Percentiles rank a stretch among this genome's conserved stretches.
These are phyloP conservation scores for Clarireedia homoeocarpa DNA, from an alignment of 2,329 filamentous ascomycete genomes.

Conservation along the genomic window DNA sequence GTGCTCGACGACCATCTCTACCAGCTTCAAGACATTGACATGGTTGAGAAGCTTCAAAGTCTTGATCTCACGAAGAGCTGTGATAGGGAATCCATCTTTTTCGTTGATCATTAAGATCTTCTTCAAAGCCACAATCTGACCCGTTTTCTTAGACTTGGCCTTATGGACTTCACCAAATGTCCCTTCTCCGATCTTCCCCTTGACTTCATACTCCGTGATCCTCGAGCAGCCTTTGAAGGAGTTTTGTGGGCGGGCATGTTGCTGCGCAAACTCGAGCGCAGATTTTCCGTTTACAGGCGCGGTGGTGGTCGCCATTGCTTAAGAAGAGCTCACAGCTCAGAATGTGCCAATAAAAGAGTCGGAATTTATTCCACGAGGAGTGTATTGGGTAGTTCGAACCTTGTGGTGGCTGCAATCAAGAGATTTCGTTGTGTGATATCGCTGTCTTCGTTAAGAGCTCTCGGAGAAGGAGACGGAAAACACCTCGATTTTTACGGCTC, in stretches of 20 bases:
- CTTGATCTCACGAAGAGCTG: slow-evolving; percentile 94
- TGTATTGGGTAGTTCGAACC: background rate
- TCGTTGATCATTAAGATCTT: slow-evolving; percentile 99
- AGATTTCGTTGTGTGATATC: background rate
- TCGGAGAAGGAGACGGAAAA: background rate
- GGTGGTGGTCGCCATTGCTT: slow-evolving; percentile 8
- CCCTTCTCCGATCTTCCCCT: slow-evolving; percentile 83
- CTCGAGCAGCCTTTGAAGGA: slow-evolving; percentile 75
- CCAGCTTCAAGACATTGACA: slow-evolving; percentile 74
- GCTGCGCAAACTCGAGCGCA: slow-evolving; percentile 16
- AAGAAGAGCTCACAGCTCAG: background rate
- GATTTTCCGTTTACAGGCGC: slow-evolving; percentile 15
- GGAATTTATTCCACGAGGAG: background rate
- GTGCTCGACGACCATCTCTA: slow-evolving; percentile 94
- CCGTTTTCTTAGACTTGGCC: slow-evolving; percentile 67
- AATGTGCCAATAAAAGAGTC: background rate
- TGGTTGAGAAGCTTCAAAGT: slow-evolving; percentile 93
- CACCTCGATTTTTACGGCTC: slow-evolving; percentile 7
- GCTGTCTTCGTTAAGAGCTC: background rate
- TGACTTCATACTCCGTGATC: slow-evolving; percentile 71
- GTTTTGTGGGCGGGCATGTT: slow-evolving; percentile 12
- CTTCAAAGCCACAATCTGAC: slow-evolving; percentile 78
- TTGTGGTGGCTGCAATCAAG: background rate
- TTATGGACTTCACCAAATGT: slow-evolving; percentile 98
- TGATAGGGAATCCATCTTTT: slow-evolving; percentile 99